These are phyloP conservation scores for Clonostachys solani DNA, from an alignment of 2,329 filamentous ascomycete genomes.

Conservation along the genomic window DNA sequence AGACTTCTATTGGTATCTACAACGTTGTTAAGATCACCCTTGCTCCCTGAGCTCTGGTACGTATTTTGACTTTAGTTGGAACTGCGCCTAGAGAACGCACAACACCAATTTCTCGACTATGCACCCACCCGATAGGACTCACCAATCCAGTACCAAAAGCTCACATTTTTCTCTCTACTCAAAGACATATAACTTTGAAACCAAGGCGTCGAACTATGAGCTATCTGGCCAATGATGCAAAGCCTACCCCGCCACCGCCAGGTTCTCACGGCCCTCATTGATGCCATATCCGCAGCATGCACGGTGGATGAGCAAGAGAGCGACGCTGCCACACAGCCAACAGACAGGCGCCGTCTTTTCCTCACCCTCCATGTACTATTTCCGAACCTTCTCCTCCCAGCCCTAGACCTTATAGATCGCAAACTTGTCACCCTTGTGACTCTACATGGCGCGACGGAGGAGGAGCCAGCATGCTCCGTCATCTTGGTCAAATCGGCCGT, in stretches of 20 bases:
- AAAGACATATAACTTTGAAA: background rate
- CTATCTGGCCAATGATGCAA: background rate
- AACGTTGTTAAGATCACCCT: too few relatives aligned
- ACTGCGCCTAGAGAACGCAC: too few relatives aligned
- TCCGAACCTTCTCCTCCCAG: slow-evolving; percentile 74
- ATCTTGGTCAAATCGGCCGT: slow-evolving; percentile 12
- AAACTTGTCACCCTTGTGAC: slow-evolving; percentile 55
- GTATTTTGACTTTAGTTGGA: too few relatives aligned
- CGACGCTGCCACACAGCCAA: slow-evolving; percentile 5
- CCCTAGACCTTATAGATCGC: slow-evolving; percentile 83
- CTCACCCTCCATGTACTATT: slow-evolving; percentile 82
- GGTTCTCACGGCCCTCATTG: slow-evolving; percentile 45
- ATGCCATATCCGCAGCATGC: slow-evolving; percentile 21
- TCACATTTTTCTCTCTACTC: background rate
- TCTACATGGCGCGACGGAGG: background rate
- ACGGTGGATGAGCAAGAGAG: slow-evolving; percentile 5
- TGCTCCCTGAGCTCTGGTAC: too few relatives aligned
- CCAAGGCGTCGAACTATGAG: too few relatives aligned
- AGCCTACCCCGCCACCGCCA: slow-evolving; percentile 27
- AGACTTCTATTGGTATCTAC: too few relatives aligned
- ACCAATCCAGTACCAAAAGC: background rate
- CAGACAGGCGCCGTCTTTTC: slow-evolving; percentile 50
- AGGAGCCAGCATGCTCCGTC: background rate
- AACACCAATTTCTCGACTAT: too few relatives aligned
- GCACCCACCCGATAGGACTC: background rate